Evolutionary conservation across 192 early-diverging fungal species (phyloP), one percentile per base, ranked within the genome.

Genomic region (Cladochytrium replicatum): DNA sequence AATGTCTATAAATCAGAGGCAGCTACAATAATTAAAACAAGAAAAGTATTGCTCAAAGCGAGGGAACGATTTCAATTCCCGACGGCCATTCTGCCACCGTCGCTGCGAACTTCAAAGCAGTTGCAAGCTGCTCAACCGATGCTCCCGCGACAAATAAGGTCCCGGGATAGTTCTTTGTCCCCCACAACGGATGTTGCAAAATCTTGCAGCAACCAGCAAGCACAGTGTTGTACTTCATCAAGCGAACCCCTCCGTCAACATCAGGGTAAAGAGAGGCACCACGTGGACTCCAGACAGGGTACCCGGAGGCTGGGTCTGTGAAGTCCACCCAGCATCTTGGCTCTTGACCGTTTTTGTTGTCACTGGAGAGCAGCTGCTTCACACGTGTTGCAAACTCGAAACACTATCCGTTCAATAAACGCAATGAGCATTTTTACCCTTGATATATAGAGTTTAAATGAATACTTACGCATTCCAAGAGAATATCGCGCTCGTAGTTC

Each of bases 321-420:
- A 91, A 60, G 61, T 96, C 92, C 0, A 86, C 85, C 89, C 89
- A 95, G 70, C n/a, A n/a, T n/a, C n/a, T n/a, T n/a, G n/a, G n/a
- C n/a, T n/a, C n/a, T n/a, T 80, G 72, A 4, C 82, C 85, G 25
- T 34, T 29, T 32, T 63, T 47, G 30, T 66, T 60, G 23, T 89
- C 58, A 3, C 68, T 58, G 4, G 66, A 37, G 25, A 81, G 71
- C 2, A 89, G 51, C 13, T 61, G 57, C 32, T 69, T 70, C 17
- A 77, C 83, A 83, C 84, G 89, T 15, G 68, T 57, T 43, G 85
- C 71, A 60, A 89, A 88, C 77, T 85, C 56, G 23, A 43, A 27
- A 47, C 32, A 41, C 17, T n/a, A 61, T n/a, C 41, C 37, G 21
- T 34, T 42, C 63, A 57, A 71, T 26, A 28, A 22, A 54, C 19